Percentiles rank a stretch among this genome's conserved stretches.
Evolutionary conservation across 352 stramenopile species (phyloP).

Genomic region (Globisporangium emineosum): DNA sequence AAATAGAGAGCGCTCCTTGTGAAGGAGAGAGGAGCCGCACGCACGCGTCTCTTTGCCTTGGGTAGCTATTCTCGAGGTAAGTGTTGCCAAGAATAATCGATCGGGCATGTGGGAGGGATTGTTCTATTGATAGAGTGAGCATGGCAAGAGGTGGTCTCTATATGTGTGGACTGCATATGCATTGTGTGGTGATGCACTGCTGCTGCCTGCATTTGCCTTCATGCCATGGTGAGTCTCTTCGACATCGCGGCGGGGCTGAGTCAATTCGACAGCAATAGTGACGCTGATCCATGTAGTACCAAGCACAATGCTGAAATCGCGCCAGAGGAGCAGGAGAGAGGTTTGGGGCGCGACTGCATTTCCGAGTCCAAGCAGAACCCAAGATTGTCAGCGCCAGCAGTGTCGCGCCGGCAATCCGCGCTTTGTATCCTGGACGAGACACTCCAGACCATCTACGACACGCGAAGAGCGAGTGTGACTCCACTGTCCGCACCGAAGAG

Average conservation of each 20-base stretch:
- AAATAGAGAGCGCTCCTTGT: no score
- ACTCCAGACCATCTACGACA: conserved; percentile 44
- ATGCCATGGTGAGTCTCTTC: conserved; percentile 51
- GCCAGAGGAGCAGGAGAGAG: neutral
- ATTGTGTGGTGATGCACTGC: no score
- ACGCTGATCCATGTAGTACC: neutral
- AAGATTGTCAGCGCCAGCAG: neutral
- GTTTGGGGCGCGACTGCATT: no score
- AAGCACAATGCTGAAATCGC: neutral
- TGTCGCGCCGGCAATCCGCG: conserved; percentile 17
- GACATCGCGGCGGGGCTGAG: conserved; percentile 50
- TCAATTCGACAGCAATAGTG: conserved; percentile 29
- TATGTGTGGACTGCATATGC: no score
- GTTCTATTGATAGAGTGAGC: no score
- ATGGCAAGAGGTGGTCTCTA: no score
- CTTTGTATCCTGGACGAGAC: conserved; percentile 52
- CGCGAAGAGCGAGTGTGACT: neutral
- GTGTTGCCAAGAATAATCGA: no score
- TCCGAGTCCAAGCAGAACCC: neutral
- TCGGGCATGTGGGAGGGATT: no score
- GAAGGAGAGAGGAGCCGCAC: no score
- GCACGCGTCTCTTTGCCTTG: no score
- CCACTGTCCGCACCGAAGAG: neutral
- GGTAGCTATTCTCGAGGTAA: no score
- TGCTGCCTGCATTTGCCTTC: neutral